A percentile compares a stretch with the other conserved stretches of the same genome.
These are phyloP conservation scores for Knufia fluminis DNA, from an alignment of 2,329 filamentous ascomycete genomes.

Conservation along the genomic window DNA sequence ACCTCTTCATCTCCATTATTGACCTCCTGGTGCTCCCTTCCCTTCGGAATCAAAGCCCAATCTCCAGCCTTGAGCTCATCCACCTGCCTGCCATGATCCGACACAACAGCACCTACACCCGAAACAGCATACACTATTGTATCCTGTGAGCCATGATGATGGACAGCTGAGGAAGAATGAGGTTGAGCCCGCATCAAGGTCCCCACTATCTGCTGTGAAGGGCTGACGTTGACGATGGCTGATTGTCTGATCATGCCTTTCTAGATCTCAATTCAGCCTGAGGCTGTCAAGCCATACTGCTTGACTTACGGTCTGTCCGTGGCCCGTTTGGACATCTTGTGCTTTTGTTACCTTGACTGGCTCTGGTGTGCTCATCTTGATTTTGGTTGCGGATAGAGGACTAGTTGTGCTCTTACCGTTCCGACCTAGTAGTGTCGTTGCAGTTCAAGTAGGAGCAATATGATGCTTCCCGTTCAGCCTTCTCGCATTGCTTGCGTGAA, in stretches of 20 bases:
- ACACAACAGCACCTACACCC: constrained; percentile 52
- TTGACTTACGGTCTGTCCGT: constrained; percentile 43
- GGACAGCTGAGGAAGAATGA: constrained; percentile 51
- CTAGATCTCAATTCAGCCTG: neutral
- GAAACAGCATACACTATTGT: constrained; percentile 55
- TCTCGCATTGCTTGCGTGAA: neutral
- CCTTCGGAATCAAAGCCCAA: constrained; percentile 61
- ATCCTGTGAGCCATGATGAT: constrained; percentile 64
- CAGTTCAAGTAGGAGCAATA: too few relatives aligned
- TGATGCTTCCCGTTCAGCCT: neutral
- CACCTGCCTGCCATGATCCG: constrained; percentile 36
- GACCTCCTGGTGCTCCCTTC: constrained; percentile 60
- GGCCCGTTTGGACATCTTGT: constrained; percentile 35
- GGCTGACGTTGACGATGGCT: constrained; percentile 56
- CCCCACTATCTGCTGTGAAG: constrained; percentile 51
- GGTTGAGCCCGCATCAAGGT: constrained; percentile 56
- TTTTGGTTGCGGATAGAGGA: too few relatives aligned
- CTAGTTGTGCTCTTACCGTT: too few relatives aligned
- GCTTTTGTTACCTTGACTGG: constrained; percentile 47
- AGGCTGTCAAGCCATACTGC: constrained; percentile 23
- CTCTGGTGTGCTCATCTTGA: constrained; percentile 10
- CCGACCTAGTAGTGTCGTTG: too few relatives aligned
- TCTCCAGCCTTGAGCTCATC: constrained; percentile 54
- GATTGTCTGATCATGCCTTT: constrained; percentile 26
- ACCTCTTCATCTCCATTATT: constrained; percentile 54